phyloP scores from a whole-genome alignment of 495 filamentous ascomycete genomes.

The Patellaria atrata region DNA sequence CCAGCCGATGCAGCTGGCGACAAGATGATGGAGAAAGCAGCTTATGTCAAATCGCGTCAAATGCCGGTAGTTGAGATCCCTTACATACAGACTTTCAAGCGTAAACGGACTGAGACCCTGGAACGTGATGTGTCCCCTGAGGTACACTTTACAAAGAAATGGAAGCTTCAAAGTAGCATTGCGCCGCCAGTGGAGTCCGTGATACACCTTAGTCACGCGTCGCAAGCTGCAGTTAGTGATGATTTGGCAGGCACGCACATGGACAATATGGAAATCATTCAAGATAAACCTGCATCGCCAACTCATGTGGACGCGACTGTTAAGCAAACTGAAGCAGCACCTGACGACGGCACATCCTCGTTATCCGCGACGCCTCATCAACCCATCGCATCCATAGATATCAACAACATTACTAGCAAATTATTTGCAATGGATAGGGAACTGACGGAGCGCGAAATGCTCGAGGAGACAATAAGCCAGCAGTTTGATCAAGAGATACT shows the following conservation, averaged over 20 bases:
- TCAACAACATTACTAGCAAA: constrained; percentile 2
- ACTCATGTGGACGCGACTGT: background rate
- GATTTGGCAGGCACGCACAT: constrained; percentile 6
- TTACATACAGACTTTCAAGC: constrained; percentile 24
- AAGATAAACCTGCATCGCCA: constrained; percentile 3
- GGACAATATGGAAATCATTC: background rate
- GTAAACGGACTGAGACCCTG: constrained; percentile 22
- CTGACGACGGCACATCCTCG: constrained; percentile 4
- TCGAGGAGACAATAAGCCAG: constrained; percentile 62
- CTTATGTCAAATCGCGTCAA: constrained; percentile 22
- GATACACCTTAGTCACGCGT: constrained; percentile 1
- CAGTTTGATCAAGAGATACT: constrained; percentile 87
- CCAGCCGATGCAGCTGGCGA: constrained; percentile 23
- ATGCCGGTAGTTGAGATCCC: constrained; percentile 26
- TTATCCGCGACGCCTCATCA: too few species aligned
- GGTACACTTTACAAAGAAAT: constrained; percentile 20
- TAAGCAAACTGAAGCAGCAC: constrained; percentile 7
- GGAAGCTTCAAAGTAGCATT: too few species aligned
- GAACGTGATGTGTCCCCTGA: constrained; percentile 14
- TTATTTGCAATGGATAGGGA: constrained; percentile 11
- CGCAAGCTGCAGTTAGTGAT: constrained; percentile 10
- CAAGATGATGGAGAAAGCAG: constrained; percentile 21
- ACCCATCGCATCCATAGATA: constrained; percentile 6
- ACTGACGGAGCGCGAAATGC: constrained; percentile 42
- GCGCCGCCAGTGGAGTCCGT: constrained; percentile 11